Evolutionary conservation across 1,284 basidiomycete genomes (phyloP).

Genomic region (Taiwanofungus camphoratus): DNA sequence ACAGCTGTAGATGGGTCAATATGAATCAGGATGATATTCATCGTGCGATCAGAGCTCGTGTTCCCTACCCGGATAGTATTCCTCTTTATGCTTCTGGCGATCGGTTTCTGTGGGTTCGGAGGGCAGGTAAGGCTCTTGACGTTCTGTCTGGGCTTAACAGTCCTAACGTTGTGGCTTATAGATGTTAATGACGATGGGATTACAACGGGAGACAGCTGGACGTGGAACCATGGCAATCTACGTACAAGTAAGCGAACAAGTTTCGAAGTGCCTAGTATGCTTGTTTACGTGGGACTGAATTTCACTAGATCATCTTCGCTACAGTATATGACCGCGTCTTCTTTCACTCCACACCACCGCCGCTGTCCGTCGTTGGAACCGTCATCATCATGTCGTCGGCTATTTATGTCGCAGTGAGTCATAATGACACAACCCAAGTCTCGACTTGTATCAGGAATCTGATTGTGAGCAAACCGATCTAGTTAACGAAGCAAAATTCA

Average conservation of each 20-base stretch:
- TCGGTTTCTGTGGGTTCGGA: conserved; percentile 54
- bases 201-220: conserved; percentile 61
- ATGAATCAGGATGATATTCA: conserved; percentile 48
- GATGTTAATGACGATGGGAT: conserved; percentile 54
- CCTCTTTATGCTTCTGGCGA: conserved; percentile 39
- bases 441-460: background rate
- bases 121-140: conserved; percentile 41
- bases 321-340: conserved; percentile 54
- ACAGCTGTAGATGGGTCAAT: background rate
- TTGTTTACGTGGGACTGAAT: no score
- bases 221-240: conserved; percentile 59
- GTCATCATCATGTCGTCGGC: conserved; percentile 55
- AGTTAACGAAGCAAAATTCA: conserved; percentile 23
- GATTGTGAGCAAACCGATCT: conserved; percentile 1
- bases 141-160: background rate
- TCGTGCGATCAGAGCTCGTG: conserved; percentile 35
- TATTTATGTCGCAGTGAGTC: conserved; percentile 52
- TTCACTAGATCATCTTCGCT: conserved; percentile 56
- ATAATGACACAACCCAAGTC: background rate
- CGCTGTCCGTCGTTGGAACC: conserved; percentile 51
- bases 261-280: no score
- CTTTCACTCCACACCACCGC: conserved; percentile 47
- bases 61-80: conserved; percentile 44
- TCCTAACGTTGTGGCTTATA: conserved; percentile 16
- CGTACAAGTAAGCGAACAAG: conserved; percentile 37